Evolutionary conservation across 169 alveolate genomes (phyloP), one percentile per base, ranked within the genome.

Genomic region (Amoebophrya sp.): DNA sequence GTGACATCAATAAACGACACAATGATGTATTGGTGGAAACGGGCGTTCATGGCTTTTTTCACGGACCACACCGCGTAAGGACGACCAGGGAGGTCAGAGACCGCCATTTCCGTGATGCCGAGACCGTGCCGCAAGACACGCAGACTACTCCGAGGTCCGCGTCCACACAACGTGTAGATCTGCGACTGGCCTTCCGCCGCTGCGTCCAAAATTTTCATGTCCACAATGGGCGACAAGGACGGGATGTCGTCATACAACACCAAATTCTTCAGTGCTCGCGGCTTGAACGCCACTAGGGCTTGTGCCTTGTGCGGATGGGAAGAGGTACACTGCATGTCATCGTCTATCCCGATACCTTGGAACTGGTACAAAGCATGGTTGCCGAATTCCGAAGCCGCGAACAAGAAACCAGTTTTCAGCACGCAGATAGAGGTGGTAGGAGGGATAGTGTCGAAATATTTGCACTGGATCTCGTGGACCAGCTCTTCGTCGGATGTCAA

Each of bases 391-490:
- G 99, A 96, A 0, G 99, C 99, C 26, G 98, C 99, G 94, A 98
- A 98, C 41, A 99, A 94, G 93, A 95, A 98, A 18, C 99, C 99
- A 26, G 99, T 95, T 93, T 97, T 96, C 94, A 98, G 95, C 55
- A 98, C 98, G 93, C 99, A 97, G 40, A 99, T 94, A 55, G 92
- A 93, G 47, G 95, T 96, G 34, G 98, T 96, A 33, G 98, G 96
- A 0, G 99, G 98, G 54, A 98, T 98, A 33, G 99, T 97, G 95
- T 99, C 99, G 93, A 98, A 99, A 95, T 99, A 99, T 91, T 98
- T 94, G 41, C 97, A 93, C 33, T 90, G 97, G 89, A 97, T 93
- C 94, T 97, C 98, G 54, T 95, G 95, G 41, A 97, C 98, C 1
- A 94, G 90, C 14, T 97, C 98, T 78, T 97, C 99, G 40, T 96